Conservation (phyloP, 768 basidiomycete species). For the Hygrocybe coccinea region DNA sequence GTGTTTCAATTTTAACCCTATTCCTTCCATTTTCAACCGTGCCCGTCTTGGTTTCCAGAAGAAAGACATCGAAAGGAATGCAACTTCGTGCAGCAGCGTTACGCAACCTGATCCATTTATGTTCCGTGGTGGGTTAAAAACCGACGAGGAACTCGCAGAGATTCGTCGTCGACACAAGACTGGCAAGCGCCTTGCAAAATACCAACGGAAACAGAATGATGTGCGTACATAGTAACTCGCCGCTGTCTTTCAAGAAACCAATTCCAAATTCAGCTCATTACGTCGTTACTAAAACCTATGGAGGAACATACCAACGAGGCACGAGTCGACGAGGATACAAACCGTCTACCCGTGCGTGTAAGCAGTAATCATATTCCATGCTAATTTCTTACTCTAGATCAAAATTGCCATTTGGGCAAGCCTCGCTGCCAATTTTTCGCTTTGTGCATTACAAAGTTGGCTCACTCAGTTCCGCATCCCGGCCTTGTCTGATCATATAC, state of each 20-base stretch:
- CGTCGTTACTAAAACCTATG: constrained; percentile 85
- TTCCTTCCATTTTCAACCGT: no score
- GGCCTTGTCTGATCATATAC: constrained; percentile 6
- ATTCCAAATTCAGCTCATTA: constrained; percentile 59
- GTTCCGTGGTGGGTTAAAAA: constrained; percentile 55
- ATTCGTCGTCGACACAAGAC: constrained; percentile 52
- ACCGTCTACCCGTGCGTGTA: constrained; percentile 57
- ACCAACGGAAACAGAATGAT: constrained; percentile 69
- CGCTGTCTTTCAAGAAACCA: background rate
- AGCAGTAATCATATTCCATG: background rate
- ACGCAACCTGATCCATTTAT: constrained; percentile 58
- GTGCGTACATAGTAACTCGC: constrained; percentile 35
- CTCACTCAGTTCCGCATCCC: constrained; percentile 2
- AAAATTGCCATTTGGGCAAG: constrained; percentile 86
- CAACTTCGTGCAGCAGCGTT: constrained; percentile 23
- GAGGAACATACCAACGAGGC: constrained; percentile 85
- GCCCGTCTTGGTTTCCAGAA: constrained; percentile 32
- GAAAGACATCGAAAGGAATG: constrained; percentile 34
- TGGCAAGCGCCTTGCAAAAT: constrained; percentile 60
- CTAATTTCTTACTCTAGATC: constrained; percentile 45
- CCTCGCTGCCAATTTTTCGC: constrained; percentile 66
- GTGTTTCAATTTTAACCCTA: no score
- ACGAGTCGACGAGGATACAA: constrained; percentile 57
- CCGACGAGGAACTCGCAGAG: constrained; percentile 57
- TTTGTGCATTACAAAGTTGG: constrained; percentile 70